These are phyloP conservation scores for Ascochyta lentis DNA, from an alignment of 2,329 filamentous ascomycete species.

Conservation along the genomic window DNA sequence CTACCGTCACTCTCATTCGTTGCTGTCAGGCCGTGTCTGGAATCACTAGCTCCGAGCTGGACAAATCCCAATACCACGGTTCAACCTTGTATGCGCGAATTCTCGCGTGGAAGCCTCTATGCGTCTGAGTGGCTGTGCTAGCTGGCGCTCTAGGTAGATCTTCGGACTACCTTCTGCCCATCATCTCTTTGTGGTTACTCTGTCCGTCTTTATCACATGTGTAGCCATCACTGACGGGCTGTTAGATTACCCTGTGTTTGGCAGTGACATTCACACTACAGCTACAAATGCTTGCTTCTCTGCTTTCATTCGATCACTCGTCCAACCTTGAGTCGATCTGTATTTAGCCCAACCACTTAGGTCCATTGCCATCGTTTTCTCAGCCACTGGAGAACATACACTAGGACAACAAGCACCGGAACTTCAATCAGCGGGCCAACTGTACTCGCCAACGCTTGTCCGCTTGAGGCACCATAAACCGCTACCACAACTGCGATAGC, in stretches of 20 bases:
- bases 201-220: constrained; percentile 1
- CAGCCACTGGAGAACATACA: constrained; percentile 73
- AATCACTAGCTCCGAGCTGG: neutral
- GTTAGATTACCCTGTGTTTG: neutral
- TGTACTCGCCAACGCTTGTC: constrained; percentile 81
- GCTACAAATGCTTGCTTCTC: neutral
- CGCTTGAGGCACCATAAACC: constrained; percentile 76
- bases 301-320: neutral
- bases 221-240: neutral
- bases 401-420: constrained; percentile 77
- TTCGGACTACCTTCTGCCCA: constrained; percentile 6
- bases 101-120: constrained; percentile 8
- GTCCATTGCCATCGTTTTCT: constrained; percentile 62
- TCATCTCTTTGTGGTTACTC: neutral
- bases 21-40: constrained; percentile 1
- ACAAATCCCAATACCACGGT: constrained; percentile 16
- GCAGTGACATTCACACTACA: neutral
- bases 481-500: constrained; percentile 88
- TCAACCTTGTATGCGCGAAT: neutral
- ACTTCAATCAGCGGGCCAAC: constrained; percentile 89
- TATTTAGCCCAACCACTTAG: constrained; percentile 10
- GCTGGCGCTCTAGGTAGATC: neutral
- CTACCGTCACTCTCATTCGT: constrained; percentile 2
- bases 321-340: no score
- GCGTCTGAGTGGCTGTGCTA: constrained; percentile 5